Evolutionary conservation across 805 yeast genomes (phyloP), one percentile per base, ranked within the genome.

Genomic region (Cephaloascus fragrans): DNA sequence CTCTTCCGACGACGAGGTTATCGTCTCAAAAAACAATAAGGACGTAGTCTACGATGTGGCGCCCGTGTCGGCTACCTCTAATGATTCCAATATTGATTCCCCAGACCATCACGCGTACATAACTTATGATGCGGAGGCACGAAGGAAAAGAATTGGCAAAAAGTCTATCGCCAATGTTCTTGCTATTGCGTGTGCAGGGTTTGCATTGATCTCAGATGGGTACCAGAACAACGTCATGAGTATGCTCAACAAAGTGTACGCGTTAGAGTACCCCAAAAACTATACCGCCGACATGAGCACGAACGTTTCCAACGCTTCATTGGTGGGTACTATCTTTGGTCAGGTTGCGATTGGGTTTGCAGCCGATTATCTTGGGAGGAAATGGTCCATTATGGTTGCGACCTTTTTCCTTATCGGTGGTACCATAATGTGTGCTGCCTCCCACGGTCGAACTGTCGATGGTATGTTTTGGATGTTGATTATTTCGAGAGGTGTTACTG

Each of bases 391-490:
- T 50, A 67, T 80, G 10, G 56, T 72, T 18, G 83, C 85, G 6
- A 79, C 87, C 2, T 45, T 65, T 4, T 63, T 80, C 40, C 68
- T 82, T 47, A 77, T 81, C 6, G 44, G 80, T 33, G 88, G 88
- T 37, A 73, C 85, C 12, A 61, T 73, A 37, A 48, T 80, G 55
- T 81, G 84, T 54, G 75, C 87, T 35, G 87, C 84, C 17, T 64
- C 88, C 10, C 83, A 80, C 47, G 89, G 88, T 29, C 50, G 44
- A 2, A 46, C 76, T 15, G 51, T 51, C 26, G 64, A 79, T 2
- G 87, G 87, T 9, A 73, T 82, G 80, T 75, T 82, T 51, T 80
- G 84, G 87, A 80, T 77, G 85, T 61, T 83, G 50, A 73, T 77
- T 35, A 76, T 83, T n/a, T 64, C 75, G 44, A 69, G 90, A 55